phyloP scores from a whole-genome alignment of 176 grass and related monocot genomes.

The Otatea glauca region DNA sequence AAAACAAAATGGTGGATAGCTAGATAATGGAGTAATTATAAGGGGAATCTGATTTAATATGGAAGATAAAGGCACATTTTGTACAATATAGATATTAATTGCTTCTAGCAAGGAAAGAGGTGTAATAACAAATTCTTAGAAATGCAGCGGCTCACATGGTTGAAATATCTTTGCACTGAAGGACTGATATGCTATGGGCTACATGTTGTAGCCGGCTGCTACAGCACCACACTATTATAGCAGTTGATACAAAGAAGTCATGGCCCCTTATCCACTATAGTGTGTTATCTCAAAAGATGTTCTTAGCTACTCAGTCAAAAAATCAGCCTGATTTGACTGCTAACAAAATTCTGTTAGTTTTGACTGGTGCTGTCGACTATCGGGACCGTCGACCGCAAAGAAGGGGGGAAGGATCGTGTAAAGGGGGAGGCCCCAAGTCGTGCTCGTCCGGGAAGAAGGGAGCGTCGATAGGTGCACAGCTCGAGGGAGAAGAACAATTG shows the following conservation, averaged over 20 bases:
- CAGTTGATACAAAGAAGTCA: background rate
- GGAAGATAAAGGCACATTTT: background rate
- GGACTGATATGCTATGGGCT: background rate
- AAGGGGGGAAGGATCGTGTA: too few species aligned
- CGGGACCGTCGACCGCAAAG: too few species aligned
- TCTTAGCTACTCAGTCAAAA: background rate
- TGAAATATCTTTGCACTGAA: background rate
- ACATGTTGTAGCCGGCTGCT: background rate
- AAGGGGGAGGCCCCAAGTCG: too few species aligned
- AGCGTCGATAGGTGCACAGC: too few species aligned
- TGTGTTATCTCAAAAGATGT: background rate
- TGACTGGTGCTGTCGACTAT: too few species aligned
- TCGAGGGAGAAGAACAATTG: too few species aligned
- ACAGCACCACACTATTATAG: background rate
- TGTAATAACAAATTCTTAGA: background rate
- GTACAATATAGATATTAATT: conserved; percentile 8
- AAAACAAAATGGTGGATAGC: background rate
- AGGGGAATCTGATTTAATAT: background rate
- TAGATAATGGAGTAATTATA: background rate
- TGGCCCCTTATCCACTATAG: background rate
- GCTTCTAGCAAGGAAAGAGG: background rate
- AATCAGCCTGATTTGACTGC: conserved; percentile 11
- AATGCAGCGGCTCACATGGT: background rate
- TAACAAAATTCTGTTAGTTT: conserved; percentile 9
- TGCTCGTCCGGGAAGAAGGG: too few species aligned